phyloP scores from a whole-genome alignment of 495 filamentous ascomycete species.

The Bombardia bombarda region DNA sequence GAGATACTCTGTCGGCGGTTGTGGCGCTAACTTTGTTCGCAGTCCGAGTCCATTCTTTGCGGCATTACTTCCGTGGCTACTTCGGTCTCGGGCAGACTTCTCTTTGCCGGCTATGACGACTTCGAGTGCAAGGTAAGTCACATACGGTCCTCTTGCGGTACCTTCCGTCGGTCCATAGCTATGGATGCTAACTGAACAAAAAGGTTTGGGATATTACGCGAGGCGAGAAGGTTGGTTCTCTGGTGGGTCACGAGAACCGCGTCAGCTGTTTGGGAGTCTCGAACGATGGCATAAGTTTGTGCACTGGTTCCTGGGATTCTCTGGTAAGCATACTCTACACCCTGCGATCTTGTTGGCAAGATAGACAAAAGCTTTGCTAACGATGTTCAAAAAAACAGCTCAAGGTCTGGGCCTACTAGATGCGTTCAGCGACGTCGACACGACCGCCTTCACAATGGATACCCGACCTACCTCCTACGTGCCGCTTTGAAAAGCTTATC shows the following conservation, averaged over 20 bases:
- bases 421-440: conserved; percentile 15
- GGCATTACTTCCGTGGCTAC: conserved; percentile 98
- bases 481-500: conserved; percentile 23
- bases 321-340: conserved; percentile 63
- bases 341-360: too few relatives aligned
- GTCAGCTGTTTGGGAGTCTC: conserved; percentile 97
- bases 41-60: conserved; percentile 96
- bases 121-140: conserved; percentile 93
- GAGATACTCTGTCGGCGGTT: neutral
- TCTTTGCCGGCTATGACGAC: conserved; percentile 97
- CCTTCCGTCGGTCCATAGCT: too few relatives aligned
- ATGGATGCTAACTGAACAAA: conserved; percentile 5
- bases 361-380: conserved; percentile 9
- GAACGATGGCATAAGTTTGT: conserved; percentile 98
- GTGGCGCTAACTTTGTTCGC: conserved; percentile 6
- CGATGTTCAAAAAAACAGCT: conserved; percentile 55
- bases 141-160: too few relatives aligned
- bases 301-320: conserved; percentile 99
- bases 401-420: conserved; percentile 75
- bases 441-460: conserved; percentile 21
- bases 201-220: conserved; percentile 97
- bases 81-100: conserved; percentile 88
- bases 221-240: conserved; percentile 91
- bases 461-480: conserved; percentile 17
- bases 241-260: conserved; percentile 96